Evolutionary conservation across 306 rosid species (phyloP), one percentile per base, ranked within the genome.

Genomic region (Ochetophila trinervis): DNA sequence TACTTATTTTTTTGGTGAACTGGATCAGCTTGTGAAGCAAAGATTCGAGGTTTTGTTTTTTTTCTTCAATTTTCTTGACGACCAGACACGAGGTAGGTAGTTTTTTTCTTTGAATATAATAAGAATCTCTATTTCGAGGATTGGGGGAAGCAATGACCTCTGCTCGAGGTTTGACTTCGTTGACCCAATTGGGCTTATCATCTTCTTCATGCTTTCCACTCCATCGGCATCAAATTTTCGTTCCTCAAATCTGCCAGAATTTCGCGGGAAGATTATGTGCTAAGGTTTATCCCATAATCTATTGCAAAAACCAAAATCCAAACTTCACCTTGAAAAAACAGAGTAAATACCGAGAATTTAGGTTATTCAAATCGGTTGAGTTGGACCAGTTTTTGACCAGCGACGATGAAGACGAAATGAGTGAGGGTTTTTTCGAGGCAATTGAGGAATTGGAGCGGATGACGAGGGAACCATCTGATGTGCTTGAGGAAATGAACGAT

Each of bases 381-480:
- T 52, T 93, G 76, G 99, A 90, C 81, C 90, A 72, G 72, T 89
- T 82, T 63, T 59, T 93, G 74, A 93, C 99, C 6, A 93, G 97
- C 44, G 96, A 84, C 3, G 90, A 87, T 12, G 94, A 90, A 67
- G 97, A 85, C 5, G 93, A 87, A 71, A 93, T 84, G 99, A 69
- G 97, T n/a, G 96, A 93, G 50, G 91, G 94, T 12, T 93, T 87
- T 70, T 84, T 86, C 8, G 96, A 90, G 81, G 99, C 97, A 30
- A 87, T 93, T 13, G 97, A 93, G 78, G 97, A 93, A 70, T 82
- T 93, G 62, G 99, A 93, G 82, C 76, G 90, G 23, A 89, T 93
- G 98, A 62, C 86, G 17, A 87, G 98, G 63, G 98, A 93, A n/a
- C 97, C 99, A n/a, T 87, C 96, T 6, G 97, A 93, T 79, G 72